These are phyloP conservation scores for Litchi chinensis DNA, from an alignment of 345 rosid species.

Conservation along the genomic window DNA sequence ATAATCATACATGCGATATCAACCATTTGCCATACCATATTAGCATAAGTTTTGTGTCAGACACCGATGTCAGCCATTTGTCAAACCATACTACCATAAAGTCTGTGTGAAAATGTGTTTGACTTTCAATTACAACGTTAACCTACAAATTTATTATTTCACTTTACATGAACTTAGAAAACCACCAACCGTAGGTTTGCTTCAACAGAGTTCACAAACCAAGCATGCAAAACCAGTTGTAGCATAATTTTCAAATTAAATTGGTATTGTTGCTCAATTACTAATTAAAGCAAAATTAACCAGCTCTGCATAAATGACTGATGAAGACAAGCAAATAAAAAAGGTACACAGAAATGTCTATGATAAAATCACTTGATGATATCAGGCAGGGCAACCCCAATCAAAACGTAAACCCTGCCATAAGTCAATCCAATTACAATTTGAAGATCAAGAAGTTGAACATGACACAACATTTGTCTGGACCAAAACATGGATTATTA, in stretches of 20 bases:
- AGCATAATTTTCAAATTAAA: neutral
- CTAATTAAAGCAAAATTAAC: neutral
- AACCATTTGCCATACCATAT: no score
- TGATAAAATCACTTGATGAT: neutral
- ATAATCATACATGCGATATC: no score
- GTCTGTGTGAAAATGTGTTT: no score
- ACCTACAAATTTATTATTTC: no score
- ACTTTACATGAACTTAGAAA: no score
- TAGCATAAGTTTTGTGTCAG: no score
- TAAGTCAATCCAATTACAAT: neutral
- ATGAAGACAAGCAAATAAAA: neutral
- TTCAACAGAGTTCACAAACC: no score
- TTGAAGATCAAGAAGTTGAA: neutral
- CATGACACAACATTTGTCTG: neutral
- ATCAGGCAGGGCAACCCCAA: neutral
- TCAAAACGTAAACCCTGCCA: constrained; percentile 9
- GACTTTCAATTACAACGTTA: no score
- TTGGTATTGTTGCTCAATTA: neutral
- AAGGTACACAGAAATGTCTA: neutral
- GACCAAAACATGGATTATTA: neutral
- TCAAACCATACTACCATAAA: no score
- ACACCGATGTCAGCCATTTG: no score
- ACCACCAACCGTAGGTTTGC: no score
- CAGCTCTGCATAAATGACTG: neutral
- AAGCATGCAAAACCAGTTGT: neutral